Evolutionary conservation across 2,329 filamentous ascomycete species (phyloP).

Genomic region (Microdochium bolleyi): DNA sequence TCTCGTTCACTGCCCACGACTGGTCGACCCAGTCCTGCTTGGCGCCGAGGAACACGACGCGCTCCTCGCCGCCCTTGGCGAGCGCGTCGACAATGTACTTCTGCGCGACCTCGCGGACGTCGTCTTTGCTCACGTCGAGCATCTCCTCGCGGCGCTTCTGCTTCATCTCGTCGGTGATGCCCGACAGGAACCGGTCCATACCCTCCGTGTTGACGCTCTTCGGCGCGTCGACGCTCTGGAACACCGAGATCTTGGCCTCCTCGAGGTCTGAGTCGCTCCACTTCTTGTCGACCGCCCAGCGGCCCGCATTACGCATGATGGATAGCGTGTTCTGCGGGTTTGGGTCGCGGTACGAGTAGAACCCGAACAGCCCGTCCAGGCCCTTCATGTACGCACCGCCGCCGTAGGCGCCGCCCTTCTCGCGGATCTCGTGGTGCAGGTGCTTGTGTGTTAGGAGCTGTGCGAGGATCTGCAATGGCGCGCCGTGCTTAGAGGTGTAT

Average conservation of each 20-base stretch:
- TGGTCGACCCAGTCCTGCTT: conserved; percentile 71
- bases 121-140: conserved; percentile 73
- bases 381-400: conserved; percentile 79
- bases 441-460: conserved; percentile 95
- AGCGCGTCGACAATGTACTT: conserved; percentile 67
- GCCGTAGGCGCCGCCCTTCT: conserved; percentile 95
- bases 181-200: conserved; percentile 75
- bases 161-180: conserved; percentile 82
- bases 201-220: conserved; percentile 82
- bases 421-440: conserved; percentile 92
- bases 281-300: conserved; percentile 71
- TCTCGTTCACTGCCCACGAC: conserved; percentile 67
- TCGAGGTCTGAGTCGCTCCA: conserved; percentile 85
- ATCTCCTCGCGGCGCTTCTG: conserved; percentile 76
- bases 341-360: conserved; percentile 95
- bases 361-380: conserved; percentile 79
- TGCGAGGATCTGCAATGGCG: conserved; percentile 78
- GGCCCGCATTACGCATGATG: conserved; percentile 76
- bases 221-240: conserved; percentile 86
- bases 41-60: conserved; percentile 71
- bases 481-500: conserved; percentile 67
- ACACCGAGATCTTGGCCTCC: conserved; percentile 91
- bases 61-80: conserved; percentile 48
- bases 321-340: conserved; percentile 83
- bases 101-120: conserved; percentile 76